phyloP scores from a whole-genome alignment of 1,284 basidiomycete species.

The Irpex sp. region DNA sequence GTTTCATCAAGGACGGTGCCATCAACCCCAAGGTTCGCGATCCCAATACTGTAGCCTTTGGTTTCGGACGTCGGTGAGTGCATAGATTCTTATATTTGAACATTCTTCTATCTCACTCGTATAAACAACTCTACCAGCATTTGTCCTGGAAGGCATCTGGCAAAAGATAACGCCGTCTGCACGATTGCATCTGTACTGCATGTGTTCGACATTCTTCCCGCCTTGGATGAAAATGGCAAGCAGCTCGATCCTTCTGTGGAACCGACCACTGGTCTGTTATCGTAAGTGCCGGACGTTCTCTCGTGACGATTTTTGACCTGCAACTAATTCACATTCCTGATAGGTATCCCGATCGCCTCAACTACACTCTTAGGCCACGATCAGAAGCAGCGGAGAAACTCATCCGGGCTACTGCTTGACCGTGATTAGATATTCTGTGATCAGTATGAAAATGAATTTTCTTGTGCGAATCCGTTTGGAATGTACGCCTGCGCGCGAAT shows the following conservation, averaged over 20 bases:
- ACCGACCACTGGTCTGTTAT: not conserved
- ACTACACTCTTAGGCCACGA: not conserved
- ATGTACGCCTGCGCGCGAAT: too few species aligned
- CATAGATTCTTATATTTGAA: not conserved
- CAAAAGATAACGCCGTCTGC: constrained; percentile 33
- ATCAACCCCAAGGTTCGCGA: not conserved
- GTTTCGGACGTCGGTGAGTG: constrained; percentile 18
- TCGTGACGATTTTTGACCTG: not conserved
- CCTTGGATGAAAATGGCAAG: constrained; percentile 15
- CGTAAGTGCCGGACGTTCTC: not conserved
- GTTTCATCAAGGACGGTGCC: constrained; percentile 19
- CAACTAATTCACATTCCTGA: not conserved
- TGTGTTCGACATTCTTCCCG: constrained; percentile 33
- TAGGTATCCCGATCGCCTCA: not conserved
- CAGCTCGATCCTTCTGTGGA: not conserved
- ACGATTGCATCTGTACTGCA: constrained; percentile 35
- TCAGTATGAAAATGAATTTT: too few species aligned
- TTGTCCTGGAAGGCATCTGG: constrained; percentile 21
- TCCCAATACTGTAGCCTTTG: constrained; percentile 10
- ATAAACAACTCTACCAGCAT: constrained; percentile 9
- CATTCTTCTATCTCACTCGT: not conserved
- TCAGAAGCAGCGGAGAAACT: not conserved
- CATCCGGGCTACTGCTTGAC: not conserved
- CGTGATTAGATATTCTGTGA: too few species aligned
- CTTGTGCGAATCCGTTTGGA: too few species aligned